phyloP scores from a whole-genome alignment of 1,284 basidiomycete genomes.

The Pterulicium gracile region DNA sequence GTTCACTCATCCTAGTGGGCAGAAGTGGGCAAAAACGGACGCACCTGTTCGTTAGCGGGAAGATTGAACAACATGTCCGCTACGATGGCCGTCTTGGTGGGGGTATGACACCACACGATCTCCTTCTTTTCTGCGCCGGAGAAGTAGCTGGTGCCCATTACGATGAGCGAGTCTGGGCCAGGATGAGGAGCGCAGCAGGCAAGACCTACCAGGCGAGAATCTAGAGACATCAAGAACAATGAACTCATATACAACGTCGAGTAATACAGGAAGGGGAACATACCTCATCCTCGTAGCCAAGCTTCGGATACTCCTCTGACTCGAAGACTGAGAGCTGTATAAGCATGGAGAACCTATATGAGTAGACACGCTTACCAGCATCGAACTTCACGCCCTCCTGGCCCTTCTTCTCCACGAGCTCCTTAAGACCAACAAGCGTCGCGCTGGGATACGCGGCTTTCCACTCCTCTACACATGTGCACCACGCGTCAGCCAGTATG shows the following conservation, averaged over 20 bases:
- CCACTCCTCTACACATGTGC: conserved; percentile 51
- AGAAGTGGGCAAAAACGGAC: conserved; percentile 16
- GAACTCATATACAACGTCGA: conserved; percentile 7
- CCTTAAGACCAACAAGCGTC: conserved; percentile 59
- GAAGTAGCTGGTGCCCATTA: conserved; percentile 49
- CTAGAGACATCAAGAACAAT: conserved; percentile 20
- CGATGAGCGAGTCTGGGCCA: neutral
- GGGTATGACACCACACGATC: conserved; percentile 77
- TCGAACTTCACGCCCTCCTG: conserved; percentile 32
- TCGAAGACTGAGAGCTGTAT: conserved; percentile 16
- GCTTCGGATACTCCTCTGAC: conserved; percentile 58
- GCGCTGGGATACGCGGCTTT: conserved; percentile 65
- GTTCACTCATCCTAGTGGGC: no score
- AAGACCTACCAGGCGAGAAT: conserved; percentile 49
- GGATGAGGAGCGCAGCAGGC: no score
- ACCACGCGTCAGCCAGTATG: conserved; percentile 1
- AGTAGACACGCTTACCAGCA: conserved; percentile 38
- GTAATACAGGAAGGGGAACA: conserved; percentile 16
- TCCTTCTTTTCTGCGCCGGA: conserved; percentile 80
- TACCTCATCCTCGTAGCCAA: conserved; percentile 80
- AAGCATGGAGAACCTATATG: conserved; percentile 3
- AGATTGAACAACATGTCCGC: conserved; percentile 91
- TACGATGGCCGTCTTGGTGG: conserved; percentile 71
- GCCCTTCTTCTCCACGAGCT: conserved; percentile 31
- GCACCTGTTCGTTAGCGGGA: conserved; percentile 76